A percentile compares a stretch with the other conserved stretches of the same genome.
phyloP scores from a whole-genome alignment of 805 yeast genomes.

The Zygoascus flipseniorum region DNA sequence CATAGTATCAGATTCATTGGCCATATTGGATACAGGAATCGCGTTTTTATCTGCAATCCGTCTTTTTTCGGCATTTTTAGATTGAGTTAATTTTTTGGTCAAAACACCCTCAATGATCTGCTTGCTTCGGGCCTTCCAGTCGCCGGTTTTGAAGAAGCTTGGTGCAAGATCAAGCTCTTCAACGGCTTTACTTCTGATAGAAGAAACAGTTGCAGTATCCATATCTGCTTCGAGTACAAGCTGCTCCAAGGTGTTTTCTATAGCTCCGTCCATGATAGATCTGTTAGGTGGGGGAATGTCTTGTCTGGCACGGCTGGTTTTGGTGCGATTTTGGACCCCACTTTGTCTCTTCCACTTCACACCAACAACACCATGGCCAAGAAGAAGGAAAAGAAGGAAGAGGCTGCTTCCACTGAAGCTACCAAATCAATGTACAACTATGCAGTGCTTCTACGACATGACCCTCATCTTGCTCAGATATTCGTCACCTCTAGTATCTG shows the following conservation, averaged over 20 bases:
- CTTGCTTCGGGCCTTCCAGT: constrained; percentile 13
- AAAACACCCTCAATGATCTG: constrained; percentile 12
- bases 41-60: not conserved
- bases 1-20: not conserved
- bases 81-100: not conserved
- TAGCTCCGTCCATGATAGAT: not conserved
- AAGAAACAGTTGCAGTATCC: constrained; percentile 13
- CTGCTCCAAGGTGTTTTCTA: constrained; percentile 5
- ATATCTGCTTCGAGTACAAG: constrained; percentile 15
- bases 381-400: not conserved
- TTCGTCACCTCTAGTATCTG: constrained; percentile 32
- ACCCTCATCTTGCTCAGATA: constrained; percentile 28
- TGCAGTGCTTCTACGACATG: constrained; percentile 29
- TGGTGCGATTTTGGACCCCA: too few species aligned
- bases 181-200: constrained; percentile 14
- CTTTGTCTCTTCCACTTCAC: not conserved
- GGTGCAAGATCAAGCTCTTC: constrained; percentile 9
- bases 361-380: not conserved
- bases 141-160: constrained; percentile 12
- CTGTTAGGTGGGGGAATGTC: too few species aligned
- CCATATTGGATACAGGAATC: not conserved
- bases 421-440: constrained; percentile 22
- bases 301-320: too few species aligned
- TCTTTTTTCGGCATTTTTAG: not conserved
- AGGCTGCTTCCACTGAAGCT: not conserved